Evolutionary conservation across 2,329 filamentous ascomycete genomes (phyloP).

Genomic region (Alternaria ethzedia): DNA sequence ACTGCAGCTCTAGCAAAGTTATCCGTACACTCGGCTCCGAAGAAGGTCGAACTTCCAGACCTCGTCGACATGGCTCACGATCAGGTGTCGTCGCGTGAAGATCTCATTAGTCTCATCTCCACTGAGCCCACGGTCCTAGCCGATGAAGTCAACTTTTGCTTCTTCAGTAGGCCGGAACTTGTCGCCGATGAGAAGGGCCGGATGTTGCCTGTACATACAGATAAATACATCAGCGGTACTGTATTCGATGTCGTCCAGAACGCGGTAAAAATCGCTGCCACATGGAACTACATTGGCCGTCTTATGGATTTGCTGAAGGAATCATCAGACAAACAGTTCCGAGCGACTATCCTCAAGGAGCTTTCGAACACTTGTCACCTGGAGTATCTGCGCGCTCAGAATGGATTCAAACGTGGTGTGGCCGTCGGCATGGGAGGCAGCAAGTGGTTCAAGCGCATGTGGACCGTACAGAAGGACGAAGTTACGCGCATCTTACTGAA

Average conservation of each 20-base stretch:
- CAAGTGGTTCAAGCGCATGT: conserved; percentile 51
- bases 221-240: conserved; percentile 52
- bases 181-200: conserved; percentile 56
- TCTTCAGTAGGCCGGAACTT: conserved; percentile 53
- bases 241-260: conserved; percentile 53
- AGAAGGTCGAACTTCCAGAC: conserved; percentile 26
- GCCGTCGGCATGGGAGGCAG: conserved; percentile 41
- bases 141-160: conserved; percentile 44
- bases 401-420: conserved; percentile 51
- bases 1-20: conserved; percentile 45
- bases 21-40: conserved; percentile 23
- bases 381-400: conserved; percentile 51
- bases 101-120: conserved; percentile 43
- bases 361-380: conserved; percentile 54
- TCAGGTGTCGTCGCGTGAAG: conserved; percentile 31
- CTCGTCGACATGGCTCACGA: conserved; percentile 11
- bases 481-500: conserved; percentile 51
- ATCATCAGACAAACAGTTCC: conserved; percentile 37
- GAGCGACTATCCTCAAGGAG: conserved; percentile 53
- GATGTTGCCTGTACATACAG: conserved; percentile 45
- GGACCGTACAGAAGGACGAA: conserved; percentile 33
- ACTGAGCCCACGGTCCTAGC: conserved; percentile 17
- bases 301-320: conserved; percentile 47
- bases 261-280: conserved; percentile 44
- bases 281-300: conserved; percentile 52